Conservation (phyloP, 495 filamentous ascomycete genomes). For the Endocarpon pusillum region DNA sequence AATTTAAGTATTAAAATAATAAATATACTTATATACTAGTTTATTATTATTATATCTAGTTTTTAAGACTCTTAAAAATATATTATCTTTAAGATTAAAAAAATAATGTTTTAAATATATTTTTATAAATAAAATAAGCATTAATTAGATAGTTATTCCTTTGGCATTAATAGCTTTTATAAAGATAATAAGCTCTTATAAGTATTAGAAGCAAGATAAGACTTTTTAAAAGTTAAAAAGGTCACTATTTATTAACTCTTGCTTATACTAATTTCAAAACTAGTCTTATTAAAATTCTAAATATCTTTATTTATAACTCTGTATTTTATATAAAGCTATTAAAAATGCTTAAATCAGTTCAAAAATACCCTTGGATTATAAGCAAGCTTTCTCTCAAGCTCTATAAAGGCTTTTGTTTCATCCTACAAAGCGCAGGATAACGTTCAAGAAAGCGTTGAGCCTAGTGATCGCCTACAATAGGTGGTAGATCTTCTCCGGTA, state of each 20-base stretch:
- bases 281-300: slow-evolving; percentile 13
- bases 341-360: slow-evolving; percentile 9
- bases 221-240: not conserved
- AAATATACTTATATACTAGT: not conserved
- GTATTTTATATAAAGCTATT: slow-evolving; percentile 1
- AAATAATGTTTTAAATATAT: slow-evolving; percentile 1
- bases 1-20: slow-evolving; percentile 1
- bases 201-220: slow-evolving; percentile 1
- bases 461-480: slow-evolving; percentile 8
- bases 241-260: slow-evolving; percentile 13
- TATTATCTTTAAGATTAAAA: not conserved
- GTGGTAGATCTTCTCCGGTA: too few relatives aligned
- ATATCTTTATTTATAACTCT: slow-evolving; percentile 7
- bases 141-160: slow-evolving; percentile 3
- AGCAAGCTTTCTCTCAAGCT: too few relatives aligned
- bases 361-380: slow-evolving; percentile 2
- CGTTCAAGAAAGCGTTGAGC: slow-evolving; percentile 6
- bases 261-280: slow-evolving; percentile 11
- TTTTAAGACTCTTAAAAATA: not conserved
- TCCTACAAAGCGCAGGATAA: slow-evolving; percentile 7
- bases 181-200: slow-evolving; percentile 6
- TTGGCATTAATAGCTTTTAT: slow-evolving; percentile 4
- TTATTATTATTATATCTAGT: slow-evolving; percentile 1
- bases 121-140: slow-evolving; percentile 5
- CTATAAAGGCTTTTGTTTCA: too few relatives aligned